These are phyloP conservation scores for Stylonectria norvegica DNA, from an alignment of 2,329 filamentous ascomycete species.

Conservation along the genomic window DNA sequence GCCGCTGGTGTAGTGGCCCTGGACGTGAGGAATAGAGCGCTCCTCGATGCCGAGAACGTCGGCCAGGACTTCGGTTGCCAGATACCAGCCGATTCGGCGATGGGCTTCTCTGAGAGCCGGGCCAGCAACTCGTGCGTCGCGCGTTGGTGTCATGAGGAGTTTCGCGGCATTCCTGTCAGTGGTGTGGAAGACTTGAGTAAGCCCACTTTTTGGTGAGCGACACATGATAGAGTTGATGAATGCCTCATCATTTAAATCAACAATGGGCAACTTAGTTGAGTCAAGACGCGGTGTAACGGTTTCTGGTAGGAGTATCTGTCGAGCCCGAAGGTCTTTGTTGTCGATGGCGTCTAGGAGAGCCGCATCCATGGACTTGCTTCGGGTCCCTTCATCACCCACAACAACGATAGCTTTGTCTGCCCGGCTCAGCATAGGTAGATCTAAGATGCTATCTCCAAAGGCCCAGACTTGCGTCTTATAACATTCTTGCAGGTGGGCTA, in stretches of 20 bases:
- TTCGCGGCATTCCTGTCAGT: constrained; percentile 43
- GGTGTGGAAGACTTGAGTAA: constrained; percentile 37
- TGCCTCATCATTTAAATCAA: background rate
- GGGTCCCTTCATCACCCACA: constrained; percentile 42
- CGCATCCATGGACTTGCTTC: constrained; percentile 56
- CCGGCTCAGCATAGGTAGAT: constrained; percentile 52
- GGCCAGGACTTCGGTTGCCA: constrained; percentile 48
- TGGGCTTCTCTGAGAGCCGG: constrained; percentile 48
- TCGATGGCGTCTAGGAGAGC: constrained; percentile 42
- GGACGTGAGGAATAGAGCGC: constrained; percentile 48
- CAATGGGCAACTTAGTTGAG: constrained; percentile 2
- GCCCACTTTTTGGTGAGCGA: background rate
- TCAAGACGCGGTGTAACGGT: constrained; percentile 41
- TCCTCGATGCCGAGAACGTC: constrained; percentile 46
- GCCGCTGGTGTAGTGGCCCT: constrained; percentile 42
- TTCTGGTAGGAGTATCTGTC: constrained; percentile 46
- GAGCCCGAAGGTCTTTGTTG: constrained; percentile 35
- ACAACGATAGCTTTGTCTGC: constrained; percentile 56
- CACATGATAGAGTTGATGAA: constrained; percentile 19
- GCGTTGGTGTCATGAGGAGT: constrained; percentile 51
- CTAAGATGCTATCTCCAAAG: constrained; percentile 59
- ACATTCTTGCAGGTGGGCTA: constrained; percentile 35
- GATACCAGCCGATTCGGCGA: constrained; percentile 46
- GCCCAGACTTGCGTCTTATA: constrained; percentile 48
- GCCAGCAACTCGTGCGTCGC: constrained; percentile 46